Percentiles rank a stretch among this genome's conserved stretches.
Evolutionary conservation across 768 basidiomycete species (phyloP).

Genomic region (Hericium erinaceus): DNA sequence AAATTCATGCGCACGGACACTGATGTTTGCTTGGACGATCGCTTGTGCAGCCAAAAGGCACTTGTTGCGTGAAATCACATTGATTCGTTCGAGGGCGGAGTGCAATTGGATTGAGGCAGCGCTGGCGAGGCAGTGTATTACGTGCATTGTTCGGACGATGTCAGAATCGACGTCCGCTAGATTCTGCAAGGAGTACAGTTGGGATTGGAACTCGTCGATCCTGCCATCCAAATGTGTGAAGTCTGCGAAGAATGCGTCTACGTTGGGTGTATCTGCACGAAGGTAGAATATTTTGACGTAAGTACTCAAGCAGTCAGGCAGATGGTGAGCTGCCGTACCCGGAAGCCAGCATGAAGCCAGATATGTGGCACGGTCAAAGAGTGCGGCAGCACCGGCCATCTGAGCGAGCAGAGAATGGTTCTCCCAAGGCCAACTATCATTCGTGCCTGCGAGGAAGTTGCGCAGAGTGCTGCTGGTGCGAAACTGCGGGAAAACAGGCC

Average conservation of each 20-base stretch:
- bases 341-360: constrained; percentile 32
- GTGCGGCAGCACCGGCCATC: constrained; percentile 43
- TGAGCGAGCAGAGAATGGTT: constrained; percentile 30
- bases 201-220: constrained; percentile 20
- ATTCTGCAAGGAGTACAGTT: constrained; percentile 14
- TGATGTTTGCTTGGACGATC: constrained; percentile 6
- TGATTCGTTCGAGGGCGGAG: constrained; percentile 12
- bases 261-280: constrained; percentile 5
- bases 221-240: constrained; percentile 20
- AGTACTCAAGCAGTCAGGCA: neutral
- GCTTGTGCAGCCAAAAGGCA: constrained; percentile 10
- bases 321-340: constrained; percentile 12
- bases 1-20: neutral
- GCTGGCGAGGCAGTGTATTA: constrained; percentile 18
- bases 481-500: constrained; percentile 32
- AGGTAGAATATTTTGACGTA: neutral
- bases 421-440: constrained; percentile 24
- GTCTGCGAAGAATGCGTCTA: constrained; percentile 13
- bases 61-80: constrained; percentile 8
- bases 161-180: constrained; percentile 4
- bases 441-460: constrained; percentile 34
- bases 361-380: constrained; percentile 50
- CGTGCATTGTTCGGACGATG: constrained; percentile 14
- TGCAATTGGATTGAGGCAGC: constrained; percentile 24
- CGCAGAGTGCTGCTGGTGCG: constrained; percentile 40